Percentiles rank a stretch among this genome's conserved stretches.
phyloP scores from a whole-genome alignment of 208 protist species.

The Leishmania tarentolae region DNA sequence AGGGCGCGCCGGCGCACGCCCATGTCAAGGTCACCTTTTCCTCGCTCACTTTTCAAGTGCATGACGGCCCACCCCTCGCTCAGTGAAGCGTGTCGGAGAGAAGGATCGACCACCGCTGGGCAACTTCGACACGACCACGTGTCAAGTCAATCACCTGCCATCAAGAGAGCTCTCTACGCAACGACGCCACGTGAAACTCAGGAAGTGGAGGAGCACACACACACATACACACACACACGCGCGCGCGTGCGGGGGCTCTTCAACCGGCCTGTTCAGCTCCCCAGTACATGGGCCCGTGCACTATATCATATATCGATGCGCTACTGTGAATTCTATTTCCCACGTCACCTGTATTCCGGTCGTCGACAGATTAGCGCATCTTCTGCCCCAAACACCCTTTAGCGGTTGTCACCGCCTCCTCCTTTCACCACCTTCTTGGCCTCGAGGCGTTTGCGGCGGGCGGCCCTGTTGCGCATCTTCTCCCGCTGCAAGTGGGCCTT shows the following conservation, averaged over 20 bases:
- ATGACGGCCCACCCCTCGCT: not conserved
- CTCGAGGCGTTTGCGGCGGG: conserved; percentile 56
- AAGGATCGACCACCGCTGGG: not conserved
- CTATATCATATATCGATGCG: not conserved
- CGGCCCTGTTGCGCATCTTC: conserved; percentile 58
- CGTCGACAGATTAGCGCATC: not conserved
- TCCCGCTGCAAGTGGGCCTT: conserved; percentile 50
- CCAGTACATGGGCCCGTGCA: not conserved
- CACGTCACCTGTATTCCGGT: not conserved
- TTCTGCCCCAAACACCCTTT: not conserved
- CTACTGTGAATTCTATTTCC: not conserved
- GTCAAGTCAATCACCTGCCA: not conserved
- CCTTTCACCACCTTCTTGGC: conserved; percentile 31
- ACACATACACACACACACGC: too few species aligned
- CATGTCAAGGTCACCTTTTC: not conserved
- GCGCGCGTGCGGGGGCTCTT: too few species aligned
- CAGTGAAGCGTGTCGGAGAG: not conserved
- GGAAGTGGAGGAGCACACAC: not conserved
- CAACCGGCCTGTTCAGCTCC: not conserved
- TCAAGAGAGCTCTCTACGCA: not conserved
- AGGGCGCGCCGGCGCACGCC: not conserved
- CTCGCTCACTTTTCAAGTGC: not conserved
- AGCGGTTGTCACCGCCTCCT: not conserved
- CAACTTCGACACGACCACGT: not conserved
- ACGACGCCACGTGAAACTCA: not conserved